These are phyloP conservation scores for Ophiosphaerella korrae DNA, from an alignment of 2,329 filamentous ascomycete species.

Conservation along the genomic window DNA sequence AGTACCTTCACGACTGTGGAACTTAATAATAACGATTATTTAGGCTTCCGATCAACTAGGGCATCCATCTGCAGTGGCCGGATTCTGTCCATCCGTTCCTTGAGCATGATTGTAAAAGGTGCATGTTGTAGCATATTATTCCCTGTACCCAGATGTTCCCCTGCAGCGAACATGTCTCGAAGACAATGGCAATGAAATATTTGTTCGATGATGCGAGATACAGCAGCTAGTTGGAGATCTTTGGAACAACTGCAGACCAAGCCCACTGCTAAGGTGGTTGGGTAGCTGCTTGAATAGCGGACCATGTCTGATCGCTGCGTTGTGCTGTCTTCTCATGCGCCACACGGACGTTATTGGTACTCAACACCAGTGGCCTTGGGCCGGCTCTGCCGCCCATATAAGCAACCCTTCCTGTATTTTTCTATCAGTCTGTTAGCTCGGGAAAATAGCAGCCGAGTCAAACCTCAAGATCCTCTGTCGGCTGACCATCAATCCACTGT, in stretches of 20 bases:
- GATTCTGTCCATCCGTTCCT: neutral
- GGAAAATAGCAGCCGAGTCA: no score
- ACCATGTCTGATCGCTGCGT: no score
- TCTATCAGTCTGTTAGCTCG: no score
- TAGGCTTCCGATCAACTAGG: neutral
- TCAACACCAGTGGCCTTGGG: no score
- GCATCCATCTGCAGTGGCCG: neutral
- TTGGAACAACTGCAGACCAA: slow-evolving; percentile 16
- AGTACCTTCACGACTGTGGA: neutral
- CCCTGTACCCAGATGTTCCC: neutral
- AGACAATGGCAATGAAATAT: neutral
- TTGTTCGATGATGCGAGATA: slow-evolving; percentile 15
- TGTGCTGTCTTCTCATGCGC: neutral
- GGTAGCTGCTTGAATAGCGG: slow-evolving; percentile 8
- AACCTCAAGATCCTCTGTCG: no score
- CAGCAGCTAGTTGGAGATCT: slow-evolving; percentile 13
- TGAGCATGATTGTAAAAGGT: no score
- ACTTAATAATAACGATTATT: neutral
- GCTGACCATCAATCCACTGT: no score
- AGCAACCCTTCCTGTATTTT: no score
- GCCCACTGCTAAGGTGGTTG: slow-evolving; percentile 22
- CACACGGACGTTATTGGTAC: neutral
- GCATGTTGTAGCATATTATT: neutral
- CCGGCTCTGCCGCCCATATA: no score
- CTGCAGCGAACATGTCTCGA: neutral